Evolutionary conservation across 306 rosid genomes (phyloP), one percentile per base, ranked within the genome.

Genomic region (Dryas octopetala): DNA sequence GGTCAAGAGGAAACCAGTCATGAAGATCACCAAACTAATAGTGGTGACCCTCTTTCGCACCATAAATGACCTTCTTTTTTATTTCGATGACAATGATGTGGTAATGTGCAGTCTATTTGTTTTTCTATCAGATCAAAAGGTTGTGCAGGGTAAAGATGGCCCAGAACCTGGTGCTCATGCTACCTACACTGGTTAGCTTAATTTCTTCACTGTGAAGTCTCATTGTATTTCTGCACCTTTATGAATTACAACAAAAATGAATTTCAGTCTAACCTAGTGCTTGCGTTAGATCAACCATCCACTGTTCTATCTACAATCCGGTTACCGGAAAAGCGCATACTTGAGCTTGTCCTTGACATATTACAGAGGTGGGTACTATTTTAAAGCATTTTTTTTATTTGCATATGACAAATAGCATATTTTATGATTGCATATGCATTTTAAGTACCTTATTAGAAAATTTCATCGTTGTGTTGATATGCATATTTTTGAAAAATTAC

Each of bases 261-360:
- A 13, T 62, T 43, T 44, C 63, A 68, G 5, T 16, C 10, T 77
- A 16, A 76, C 73, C 45, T 63, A 12, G 68, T 75, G n/a, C 10
- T 40, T 75, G 77, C 70, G 53, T 58, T 69, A 86, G 91, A 75
- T 81, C 82, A 75, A 78, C 78, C 80, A 65, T 64, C 86, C 61
- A 51, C 74, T 23, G 16, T 32, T 15, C 45, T 74, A 75, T 85
- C 86, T 57, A 48, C 85, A 45, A 51, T 59, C 9, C 5, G 61
- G 77, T 46, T 88, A 26, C 93, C 89, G 0, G 87, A 88, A 69
- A 90, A 88, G 74, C 82, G 72, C 40, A 43, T 80, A 51, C 93
- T 90, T 76, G 85, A 90, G 86, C 90, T 75, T 73, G 76, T 88
- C 70, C 83, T 90, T 23, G 89, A 90, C 79, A 76, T 79, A 73